phyloP scores from a whole-genome alignment of 805 yeast genomes.

The Spathaspora girioi region DNA sequence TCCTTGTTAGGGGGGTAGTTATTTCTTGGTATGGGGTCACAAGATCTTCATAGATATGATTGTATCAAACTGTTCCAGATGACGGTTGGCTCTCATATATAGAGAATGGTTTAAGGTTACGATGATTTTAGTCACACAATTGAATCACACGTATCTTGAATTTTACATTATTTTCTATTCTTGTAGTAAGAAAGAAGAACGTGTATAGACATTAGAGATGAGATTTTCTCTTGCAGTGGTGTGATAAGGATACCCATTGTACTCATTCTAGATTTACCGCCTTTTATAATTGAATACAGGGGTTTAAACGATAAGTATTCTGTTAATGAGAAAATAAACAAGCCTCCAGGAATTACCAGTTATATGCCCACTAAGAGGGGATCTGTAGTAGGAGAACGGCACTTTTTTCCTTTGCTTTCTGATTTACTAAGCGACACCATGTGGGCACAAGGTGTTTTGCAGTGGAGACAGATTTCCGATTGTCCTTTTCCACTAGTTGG shows the following conservation, averaged over 20 bases:
- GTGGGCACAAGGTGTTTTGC: neutral
- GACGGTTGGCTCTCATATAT: neutral
- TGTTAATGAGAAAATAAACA: neutral
- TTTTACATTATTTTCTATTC: neutral
- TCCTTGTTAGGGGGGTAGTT: neutral
- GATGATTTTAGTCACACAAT: neutral
- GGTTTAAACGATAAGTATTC: neutral
- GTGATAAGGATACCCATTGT: neutral
- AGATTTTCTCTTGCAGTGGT: neutral
- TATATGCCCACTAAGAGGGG: neutral
- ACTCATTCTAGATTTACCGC: neutral
- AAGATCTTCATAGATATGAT: neutral
- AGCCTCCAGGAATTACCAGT: neutral
- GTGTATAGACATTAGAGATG: neutral
- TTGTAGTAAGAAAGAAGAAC: neutral
- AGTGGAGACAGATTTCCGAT: neutral
- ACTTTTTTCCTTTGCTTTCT: neutral
- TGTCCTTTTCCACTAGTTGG: neutral
- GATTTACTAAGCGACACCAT: neutral
- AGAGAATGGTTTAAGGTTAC: neutral
- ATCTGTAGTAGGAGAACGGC: neutral
- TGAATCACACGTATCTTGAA: neutral
- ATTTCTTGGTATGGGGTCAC: neutral
- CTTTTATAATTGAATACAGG: neutral
- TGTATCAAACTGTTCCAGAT: neutral